phyloP scores from a whole-genome alignment of 1,284 basidiomycete genomes.

The Sporisorium scitamineum region DNA sequence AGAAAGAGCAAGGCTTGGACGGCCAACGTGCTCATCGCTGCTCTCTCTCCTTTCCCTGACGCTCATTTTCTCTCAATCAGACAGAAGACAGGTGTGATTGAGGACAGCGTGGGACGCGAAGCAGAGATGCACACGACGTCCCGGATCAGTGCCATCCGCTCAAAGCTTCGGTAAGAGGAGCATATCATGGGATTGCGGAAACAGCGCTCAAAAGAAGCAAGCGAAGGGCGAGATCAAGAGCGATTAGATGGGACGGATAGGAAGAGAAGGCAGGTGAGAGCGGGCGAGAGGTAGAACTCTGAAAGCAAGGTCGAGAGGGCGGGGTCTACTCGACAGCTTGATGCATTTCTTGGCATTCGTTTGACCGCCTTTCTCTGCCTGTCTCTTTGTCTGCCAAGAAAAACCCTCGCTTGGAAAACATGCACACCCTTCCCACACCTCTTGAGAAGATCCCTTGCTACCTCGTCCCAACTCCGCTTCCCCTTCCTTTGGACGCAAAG shows the following conservation, averaged over 20 bases:
- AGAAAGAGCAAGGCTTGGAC: too few relatives aligned
- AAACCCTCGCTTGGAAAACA: background rate
- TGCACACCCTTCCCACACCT: background rate
- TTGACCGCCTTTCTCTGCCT: background rate
- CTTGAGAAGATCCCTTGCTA: too few relatives aligned
- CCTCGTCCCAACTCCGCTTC: background rate
- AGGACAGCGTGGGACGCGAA: background rate
- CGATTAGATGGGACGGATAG: too few relatives aligned
- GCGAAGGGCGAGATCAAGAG: background rate
- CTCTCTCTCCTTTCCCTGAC: too few relatives aligned
- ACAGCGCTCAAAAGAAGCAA: background rate
- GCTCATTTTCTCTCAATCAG: too few relatives aligned
- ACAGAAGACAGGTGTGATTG: too few relatives aligned
- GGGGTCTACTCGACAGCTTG: constrained; percentile 24
- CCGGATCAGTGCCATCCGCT: background rate
- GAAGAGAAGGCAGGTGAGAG: too few relatives aligned
- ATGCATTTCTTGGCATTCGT: constrained; percentile 30
- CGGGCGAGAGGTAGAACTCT: background rate
- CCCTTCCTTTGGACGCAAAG: constrained; percentile 5
- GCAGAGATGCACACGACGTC: background rate
- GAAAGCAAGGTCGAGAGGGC: constrained; percentile 11
- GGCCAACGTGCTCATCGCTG: too few relatives aligned
- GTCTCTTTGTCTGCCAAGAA: background rate
- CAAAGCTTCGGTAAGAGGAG: too few relatives aligned
- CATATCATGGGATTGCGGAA: too few relatives aligned